Percentiles rank a stretch among this genome's conserved stretches.
Evolutionary conservation across 2,329 filamentous ascomycete species (phyloP).

Genomic region (Fusarium cicatricum): DNA sequence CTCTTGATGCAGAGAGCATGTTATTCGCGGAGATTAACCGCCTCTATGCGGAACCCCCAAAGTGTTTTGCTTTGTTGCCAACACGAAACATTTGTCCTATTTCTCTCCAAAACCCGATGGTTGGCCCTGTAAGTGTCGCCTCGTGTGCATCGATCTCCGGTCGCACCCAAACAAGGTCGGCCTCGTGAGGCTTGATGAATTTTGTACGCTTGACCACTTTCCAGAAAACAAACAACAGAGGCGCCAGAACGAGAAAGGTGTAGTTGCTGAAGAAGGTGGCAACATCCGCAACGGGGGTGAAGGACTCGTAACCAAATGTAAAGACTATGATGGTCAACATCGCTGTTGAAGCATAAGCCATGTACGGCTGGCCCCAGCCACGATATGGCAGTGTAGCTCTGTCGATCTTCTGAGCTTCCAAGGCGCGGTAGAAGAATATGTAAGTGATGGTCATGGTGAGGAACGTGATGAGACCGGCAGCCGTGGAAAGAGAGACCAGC

Average conservation of each 20-base stretch:
- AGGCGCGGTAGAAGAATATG: conserved; percentile 58
- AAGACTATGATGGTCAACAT: conserved; percentile 52
- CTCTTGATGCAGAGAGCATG: too few relatives aligned
- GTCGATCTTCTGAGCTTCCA: conserved; percentile 58
- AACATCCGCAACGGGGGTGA: not conserved
- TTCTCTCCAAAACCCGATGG: not conserved
- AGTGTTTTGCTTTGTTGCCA: too few relatives aligned
- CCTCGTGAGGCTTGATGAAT: not conserved
- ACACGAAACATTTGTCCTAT: too few relatives aligned
- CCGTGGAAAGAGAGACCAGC: conserved; percentile 65
- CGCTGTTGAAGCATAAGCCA: conserved; percentile 53
- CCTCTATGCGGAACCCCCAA: too few relatives aligned
- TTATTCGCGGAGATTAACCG: too few relatives aligned
- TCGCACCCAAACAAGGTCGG: not conserved
- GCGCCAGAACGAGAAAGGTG: not conserved
- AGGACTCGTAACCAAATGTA: not conserved
- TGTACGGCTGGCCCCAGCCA: conserved; percentile 65
- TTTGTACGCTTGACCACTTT: not conserved
- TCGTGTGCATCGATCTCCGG: not conserved
- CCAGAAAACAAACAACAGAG: not conserved
- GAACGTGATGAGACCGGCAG: conserved; percentile 66
- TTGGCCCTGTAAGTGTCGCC: not conserved
- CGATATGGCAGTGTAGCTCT: conserved; percentile 62
- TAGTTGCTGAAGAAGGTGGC: not conserved
- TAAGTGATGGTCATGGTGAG: conserved; percentile 58